Evolutionary conservation across 2,329 filamentous ascomycete species (phyloP).

Genomic region (Fusarium sororula): DNA sequence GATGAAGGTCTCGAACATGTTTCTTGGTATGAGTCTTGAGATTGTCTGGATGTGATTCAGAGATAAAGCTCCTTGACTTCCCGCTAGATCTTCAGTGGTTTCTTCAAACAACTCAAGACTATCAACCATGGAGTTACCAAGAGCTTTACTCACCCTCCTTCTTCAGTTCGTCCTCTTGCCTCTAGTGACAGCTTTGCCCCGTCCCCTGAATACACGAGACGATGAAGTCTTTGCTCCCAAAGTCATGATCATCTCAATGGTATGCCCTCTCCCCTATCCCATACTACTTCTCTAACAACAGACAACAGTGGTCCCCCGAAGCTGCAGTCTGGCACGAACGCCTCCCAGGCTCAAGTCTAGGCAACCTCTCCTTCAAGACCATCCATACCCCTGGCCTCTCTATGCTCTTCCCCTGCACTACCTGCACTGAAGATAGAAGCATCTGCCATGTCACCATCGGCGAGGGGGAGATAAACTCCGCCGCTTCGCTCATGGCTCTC

Average conservation of each 20-base stretch:
- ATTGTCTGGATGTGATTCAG: neutral
- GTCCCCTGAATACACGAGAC: neutral
- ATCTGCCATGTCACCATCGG: slow-evolving; percentile 77
- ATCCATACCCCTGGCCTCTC: slow-evolving; percentile 70
- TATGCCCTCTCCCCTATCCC: slow-evolving; percentile 44
- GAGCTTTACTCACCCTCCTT: slow-evolving; percentile 5
- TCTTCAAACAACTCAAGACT: neutral
- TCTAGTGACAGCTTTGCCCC: neutral
- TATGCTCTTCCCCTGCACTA: slow-evolving; percentile 69
- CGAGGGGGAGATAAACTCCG: slow-evolving; percentile 79
- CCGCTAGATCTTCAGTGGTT: neutral
- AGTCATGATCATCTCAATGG: slow-evolving; percentile 71
- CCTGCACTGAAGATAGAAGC: slow-evolving; percentile 68
- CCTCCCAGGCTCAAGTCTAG: slow-evolving; percentile 56
- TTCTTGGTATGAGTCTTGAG: neutral
- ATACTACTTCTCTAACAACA: neutral
- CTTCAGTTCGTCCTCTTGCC: neutral
- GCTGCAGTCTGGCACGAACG: slow-evolving; percentile 69
- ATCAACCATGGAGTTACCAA: slow-evolving; percentile 14
- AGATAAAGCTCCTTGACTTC: slow-evolving; percentile 10
- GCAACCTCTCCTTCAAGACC: slow-evolving; percentile 64
- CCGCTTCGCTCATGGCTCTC: slow-evolving; percentile 70
- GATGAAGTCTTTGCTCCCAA: slow-evolving; percentile 59
- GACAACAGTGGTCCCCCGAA: slow-evolving; percentile 67
- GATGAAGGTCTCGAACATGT: slow-evolving; percentile 10